These are phyloP conservation scores for Penicillium griseofulvum DNA, from an alignment of 2,329 filamentous ascomycete species.

Conservation along the genomic window DNA sequence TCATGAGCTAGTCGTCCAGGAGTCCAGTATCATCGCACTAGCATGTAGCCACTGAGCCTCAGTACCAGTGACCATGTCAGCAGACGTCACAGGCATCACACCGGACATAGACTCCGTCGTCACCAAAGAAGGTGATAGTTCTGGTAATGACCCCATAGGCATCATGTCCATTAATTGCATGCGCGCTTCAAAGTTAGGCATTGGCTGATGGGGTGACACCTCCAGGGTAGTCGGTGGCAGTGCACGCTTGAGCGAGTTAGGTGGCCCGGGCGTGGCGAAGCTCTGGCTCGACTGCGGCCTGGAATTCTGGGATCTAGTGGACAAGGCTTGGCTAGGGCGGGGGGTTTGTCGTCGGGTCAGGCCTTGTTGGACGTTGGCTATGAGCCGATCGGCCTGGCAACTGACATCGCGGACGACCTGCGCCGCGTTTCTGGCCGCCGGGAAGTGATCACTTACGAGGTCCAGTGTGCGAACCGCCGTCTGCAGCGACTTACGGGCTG, in stretches of 20 bases:
- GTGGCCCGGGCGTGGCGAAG: not conserved
- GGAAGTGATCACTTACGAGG: constrained; percentile 35
- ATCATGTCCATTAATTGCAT: not conserved
- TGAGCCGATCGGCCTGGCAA: not conserved
- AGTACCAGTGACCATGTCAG: not conserved
- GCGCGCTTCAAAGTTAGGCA: not conserved
- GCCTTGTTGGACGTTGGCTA: not conserved
- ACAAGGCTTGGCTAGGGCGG: not conserved
- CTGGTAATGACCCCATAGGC: not conserved
- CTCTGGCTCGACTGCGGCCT: not conserved
- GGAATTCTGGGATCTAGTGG: not conserved
- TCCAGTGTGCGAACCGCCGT: constrained; percentile 39
- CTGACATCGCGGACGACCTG: not conserved
- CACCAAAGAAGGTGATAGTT: not conserved
- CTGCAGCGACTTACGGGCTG: constrained; percentile 36
- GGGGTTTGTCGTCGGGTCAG: not conserved
- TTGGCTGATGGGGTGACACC: not conserved
- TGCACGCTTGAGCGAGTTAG: not conserved
- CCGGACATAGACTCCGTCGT: not conserved
- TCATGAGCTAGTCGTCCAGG: not conserved
- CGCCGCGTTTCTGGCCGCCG: constrained; percentile 27
- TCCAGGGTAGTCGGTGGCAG: not conserved
- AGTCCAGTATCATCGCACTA: not conserved
- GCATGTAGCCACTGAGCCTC: not conserved
- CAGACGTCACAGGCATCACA: not conserved